Evolutionary conservation across 441 rosid genomes (phyloP), one percentile per base, ranked within the genome.

Genomic region (Pelargonium australe): DNA sequence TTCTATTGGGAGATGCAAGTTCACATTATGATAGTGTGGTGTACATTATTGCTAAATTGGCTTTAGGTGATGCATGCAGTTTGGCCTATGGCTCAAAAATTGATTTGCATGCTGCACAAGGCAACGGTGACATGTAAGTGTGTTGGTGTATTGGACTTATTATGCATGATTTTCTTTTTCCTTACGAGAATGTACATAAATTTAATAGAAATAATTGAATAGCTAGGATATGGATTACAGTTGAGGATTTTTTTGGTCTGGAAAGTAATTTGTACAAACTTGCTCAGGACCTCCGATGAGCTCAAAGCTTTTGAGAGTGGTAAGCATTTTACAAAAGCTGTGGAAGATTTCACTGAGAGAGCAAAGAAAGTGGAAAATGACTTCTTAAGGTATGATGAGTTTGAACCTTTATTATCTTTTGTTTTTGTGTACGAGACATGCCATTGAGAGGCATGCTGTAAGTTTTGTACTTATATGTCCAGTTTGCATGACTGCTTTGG

Each of bases 31-130:
- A 90, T 73, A 81, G 72, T 80, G 77, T 86, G 72, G 79, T 76
- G 28, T 86, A 83, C 76, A 68, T 69, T 72, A 76, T 79, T 73
- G 81, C 89, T 71, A 85, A 91, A 73, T 78, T 77, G 74, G 85
- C 86, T 8, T 47, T 87, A 34, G 99, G 80, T 20, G 88, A 90
- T 77, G 84, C 90, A 63, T 88, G 93, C 76, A 74, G 83, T 75
- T 68, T 80, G 66, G 49, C 76, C 55, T 66, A 63, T 71, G 72
- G 66, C 69, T 12, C 68, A 16, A 72, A 76, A 64, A 80, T 68
- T 57, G 80, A 68, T 61, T 37, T 68, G 61, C 67, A 64, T 58
- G 57, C 73, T 47, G 68, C 76, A 13, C 28, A 71, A 6, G 72
- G 61, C 65, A 70, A 73, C 53, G 47, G 25, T 66, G 78, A 83